Evolutionary conservation across 139 green algal species (phyloP).

Genomic region (Desmodesmus armatus): DNA sequence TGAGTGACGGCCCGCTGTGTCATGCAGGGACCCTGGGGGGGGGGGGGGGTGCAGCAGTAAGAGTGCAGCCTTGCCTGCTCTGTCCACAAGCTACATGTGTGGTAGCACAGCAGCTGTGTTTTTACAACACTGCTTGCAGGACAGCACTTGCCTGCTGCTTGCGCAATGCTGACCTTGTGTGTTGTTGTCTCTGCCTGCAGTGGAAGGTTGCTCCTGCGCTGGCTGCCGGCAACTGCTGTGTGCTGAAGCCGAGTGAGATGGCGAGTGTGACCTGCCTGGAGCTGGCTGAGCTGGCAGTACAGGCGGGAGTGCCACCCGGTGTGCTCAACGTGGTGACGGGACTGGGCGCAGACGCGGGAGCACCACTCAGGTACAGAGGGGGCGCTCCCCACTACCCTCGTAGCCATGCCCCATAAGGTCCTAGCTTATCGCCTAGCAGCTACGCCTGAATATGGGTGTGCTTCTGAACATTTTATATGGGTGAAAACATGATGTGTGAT

Average conservation of each 20-base stretch:
- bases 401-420: no score
- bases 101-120: no score
- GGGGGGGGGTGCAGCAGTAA: no score
- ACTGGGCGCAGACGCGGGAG: conserved; percentile 64
- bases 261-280: conserved; percentile 88
- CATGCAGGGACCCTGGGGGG: not conserved
- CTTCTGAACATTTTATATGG: no score
- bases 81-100: no score
- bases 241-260: conserved; percentile 90
- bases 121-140: not conserved
- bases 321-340: conserved; percentile 87
- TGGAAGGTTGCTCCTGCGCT: conserved; percentile 94
- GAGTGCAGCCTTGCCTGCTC: not conserved
- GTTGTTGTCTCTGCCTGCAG: conserved; percentile 33
- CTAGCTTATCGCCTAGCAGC: no score
- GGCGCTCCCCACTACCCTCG: no score
- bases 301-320: conserved; percentile 79
- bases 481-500: no score
- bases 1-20: conserved; percentile 19
- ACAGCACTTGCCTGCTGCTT: not conserved
- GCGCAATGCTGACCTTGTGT: not conserved
- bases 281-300: conserved; percentile 76
- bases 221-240: conserved; percentile 81
- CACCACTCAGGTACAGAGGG: conserved; percentile 62
- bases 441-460: no score